phyloP scores from a whole-genome alignment of 2,329 filamentous ascomycete species.

The Sarocladiaceae sp. region DNA sequence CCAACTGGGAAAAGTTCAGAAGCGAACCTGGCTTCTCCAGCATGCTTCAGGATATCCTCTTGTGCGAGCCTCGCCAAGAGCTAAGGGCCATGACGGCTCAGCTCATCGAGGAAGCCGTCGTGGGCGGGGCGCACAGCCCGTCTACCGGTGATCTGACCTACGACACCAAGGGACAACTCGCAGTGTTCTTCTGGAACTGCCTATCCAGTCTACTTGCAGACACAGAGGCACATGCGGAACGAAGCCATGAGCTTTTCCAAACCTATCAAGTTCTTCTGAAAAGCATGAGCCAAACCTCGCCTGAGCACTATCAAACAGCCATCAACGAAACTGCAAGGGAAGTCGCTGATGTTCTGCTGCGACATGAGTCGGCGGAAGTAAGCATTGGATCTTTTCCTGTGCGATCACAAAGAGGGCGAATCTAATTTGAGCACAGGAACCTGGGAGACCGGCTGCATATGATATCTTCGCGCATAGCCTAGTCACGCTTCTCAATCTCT shows the following conservation, averaged over 20 bases:
- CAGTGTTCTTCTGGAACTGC: slow-evolving; percentile 13
- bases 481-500: slow-evolving; percentile 5
- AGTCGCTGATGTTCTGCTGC: slow-evolving; percentile 24
- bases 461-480: slow-evolving; percentile 10
- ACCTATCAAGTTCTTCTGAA: not conserved
- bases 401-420: too few species aligned
- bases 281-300: not conserved
- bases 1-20: slow-evolving; percentile 5
- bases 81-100: slow-evolving; percentile 24
- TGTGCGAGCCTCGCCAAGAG: slow-evolving; percentile 11
- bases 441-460: not conserved
- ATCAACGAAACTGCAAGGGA: not conserved
- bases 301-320: not conserved
- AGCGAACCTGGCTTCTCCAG: not conserved
- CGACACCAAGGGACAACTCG: not conserved
- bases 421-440: slow-evolving; percentile 6
- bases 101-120: slow-evolving; percentile 16
- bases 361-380: slow-evolving; percentile 35
- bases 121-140: not conserved
- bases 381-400: slow-evolving; percentile 11
- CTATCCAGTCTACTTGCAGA: slow-evolving; percentile 22
- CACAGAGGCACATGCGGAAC: slow-evolving; percentile 17
- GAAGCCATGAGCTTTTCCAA: slow-evolving; percentile 22
- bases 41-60: not conserved
- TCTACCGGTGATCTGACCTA: not conserved